phyloP scores from a whole-genome alignment of 2,329 filamentous ascomycete species.

The Stachybotrys elegans region DNA sequence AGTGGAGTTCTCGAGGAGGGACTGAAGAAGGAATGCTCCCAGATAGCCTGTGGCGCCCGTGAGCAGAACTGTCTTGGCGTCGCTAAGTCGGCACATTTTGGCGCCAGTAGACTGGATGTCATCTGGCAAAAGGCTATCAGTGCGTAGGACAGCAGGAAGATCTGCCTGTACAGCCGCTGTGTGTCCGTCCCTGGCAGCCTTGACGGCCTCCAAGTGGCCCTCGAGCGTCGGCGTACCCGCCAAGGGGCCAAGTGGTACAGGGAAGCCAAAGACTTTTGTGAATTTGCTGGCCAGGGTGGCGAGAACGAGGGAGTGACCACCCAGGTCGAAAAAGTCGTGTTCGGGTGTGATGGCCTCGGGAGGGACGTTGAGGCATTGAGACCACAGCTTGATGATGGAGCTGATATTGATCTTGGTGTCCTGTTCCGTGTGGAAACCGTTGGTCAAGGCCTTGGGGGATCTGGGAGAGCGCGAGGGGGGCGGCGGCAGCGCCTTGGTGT shows the following conservation, averaged over 20 bases:
- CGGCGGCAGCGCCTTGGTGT: conserved; percentile 65
- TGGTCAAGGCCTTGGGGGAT: conserved; percentile 15
- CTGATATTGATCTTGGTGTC: conserved; percentile 62
- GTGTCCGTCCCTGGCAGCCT: conserved; percentile 65
- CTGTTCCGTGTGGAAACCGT: conserved; percentile 34
- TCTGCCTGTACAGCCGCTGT: conserved; percentile 72
- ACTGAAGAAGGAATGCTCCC: conserved; percentile 67
- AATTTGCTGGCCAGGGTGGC: conserved; percentile 70
- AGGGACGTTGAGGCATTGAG: conserved; percentile 62
- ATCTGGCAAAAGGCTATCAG: conserved; percentile 61
- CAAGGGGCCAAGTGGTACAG: conserved; percentile 65
- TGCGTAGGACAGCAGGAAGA: conserved; percentile 61
- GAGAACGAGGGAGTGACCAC: conserved; percentile 73
- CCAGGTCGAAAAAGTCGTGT: conserved; percentile 77
- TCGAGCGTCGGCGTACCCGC: conserved; percentile 67
- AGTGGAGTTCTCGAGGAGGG: conserved; percentile 61
- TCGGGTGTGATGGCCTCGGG: conserved; percentile 58
- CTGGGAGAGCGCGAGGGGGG: conserved; percentile 48
- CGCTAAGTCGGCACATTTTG: conserved; percentile 52
- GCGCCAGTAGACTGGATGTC: conserved; percentile 58
- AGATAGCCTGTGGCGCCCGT: conserved; percentile 75
- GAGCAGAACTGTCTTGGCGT: conserved; percentile 64
- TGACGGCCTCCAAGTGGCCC: conserved; percentile 68
- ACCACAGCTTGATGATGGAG: conserved; percentile 68
- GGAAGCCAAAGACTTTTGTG: conserved; percentile 66